phyloP scores from a whole-genome alignment of 2,329 filamentous ascomycete species.

The Aureobasidium sp. region DNA sequence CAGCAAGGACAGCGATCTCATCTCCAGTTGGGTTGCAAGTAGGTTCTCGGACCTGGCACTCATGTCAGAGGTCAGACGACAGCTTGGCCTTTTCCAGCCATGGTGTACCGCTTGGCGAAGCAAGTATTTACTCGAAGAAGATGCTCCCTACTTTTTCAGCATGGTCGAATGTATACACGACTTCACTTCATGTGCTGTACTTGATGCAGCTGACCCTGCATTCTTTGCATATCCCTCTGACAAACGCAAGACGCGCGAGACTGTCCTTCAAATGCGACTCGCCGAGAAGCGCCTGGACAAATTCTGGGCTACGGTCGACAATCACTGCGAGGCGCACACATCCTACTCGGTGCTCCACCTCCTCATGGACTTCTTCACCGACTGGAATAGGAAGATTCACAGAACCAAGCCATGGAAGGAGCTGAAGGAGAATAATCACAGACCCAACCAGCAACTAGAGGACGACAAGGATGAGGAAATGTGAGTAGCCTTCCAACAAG shows the following conservation, averaged over 20 bases:
- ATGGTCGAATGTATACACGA: slow-evolving; percentile 3
- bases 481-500: neutral
- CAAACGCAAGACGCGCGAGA: slow-evolving; percentile 42
- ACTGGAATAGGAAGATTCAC: slow-evolving; percentile 7
- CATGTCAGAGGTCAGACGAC: slow-evolving; percentile 20
- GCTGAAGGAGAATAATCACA: neutral
- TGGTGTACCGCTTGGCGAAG: slow-evolving; percentile 16
- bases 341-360: neutral
- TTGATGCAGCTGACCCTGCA: slow-evolving; percentile 21
- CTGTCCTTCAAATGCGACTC: slow-evolving; percentile 36
- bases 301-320: slow-evolving; percentile 35
- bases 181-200: neutral
- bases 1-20: slow-evolving; percentile 18
- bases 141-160: neutral
- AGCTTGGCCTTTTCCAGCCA: slow-evolving; percentile 18
- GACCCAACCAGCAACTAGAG: neutral
- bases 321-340: slow-evolving; percentile 7
- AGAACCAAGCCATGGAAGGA: slow-evolving; percentile 6
- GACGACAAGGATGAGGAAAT: neutral
- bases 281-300: slow-evolving; percentile 45
- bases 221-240: slow-evolving; percentile 44
- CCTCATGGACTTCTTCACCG: slow-evolving; percentile 7
- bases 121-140: neutral
- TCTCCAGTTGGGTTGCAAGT: slow-evolving; percentile 22
- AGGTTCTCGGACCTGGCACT: slow-evolving; percentile 26